Evolutionary conservation across 2,329 filamentous ascomycete species (phyloP).

Genomic region (Colletotrichum sojae): DNA sequence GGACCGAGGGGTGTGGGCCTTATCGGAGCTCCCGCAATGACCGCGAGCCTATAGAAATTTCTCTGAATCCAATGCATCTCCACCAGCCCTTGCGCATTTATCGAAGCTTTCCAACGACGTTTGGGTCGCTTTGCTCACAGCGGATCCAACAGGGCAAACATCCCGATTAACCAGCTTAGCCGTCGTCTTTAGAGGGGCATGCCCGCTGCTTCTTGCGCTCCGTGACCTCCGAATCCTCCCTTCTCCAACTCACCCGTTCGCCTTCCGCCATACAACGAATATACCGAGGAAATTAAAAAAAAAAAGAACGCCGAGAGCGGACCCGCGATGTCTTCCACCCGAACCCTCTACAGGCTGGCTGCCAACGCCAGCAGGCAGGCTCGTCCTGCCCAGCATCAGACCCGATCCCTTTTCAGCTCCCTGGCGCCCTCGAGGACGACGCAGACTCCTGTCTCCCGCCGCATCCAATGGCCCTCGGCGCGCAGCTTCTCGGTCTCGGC

Average conservation of each 20-base stretch:
- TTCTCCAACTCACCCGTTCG: not conserved
- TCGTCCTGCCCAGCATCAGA: conserved; percentile 44
- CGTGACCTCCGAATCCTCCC: not conserved
- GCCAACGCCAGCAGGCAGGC: conserved; percentile 48
- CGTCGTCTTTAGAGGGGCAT: not conserved
- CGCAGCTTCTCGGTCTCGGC: conserved; percentile 77
- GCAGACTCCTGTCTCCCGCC: conserved; percentile 2
- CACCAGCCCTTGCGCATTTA: conserved; percentile 37
- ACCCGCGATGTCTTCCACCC: conserved; percentile 26
- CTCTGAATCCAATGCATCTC: conserved; percentile 40
- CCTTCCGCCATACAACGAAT: not conserved
- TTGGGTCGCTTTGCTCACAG: conserved; percentile 19
- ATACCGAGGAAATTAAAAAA: conserved; percentile 2
- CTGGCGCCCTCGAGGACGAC: not conserved
- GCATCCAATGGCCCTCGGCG: conserved; percentile 38
- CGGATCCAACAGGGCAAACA: conserved; percentile 22
- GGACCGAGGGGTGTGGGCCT: conserved; percentile 37
- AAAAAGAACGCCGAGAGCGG: conserved; percentile 20
- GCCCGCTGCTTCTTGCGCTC: not conserved
- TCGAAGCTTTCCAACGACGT: conserved; percentile 32
- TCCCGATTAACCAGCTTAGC: not conserved
- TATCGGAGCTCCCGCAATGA: conserved; percentile 40
- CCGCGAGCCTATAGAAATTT: conserved; percentile 40
- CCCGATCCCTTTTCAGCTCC: conserved; percentile 15
- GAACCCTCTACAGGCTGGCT: conserved; percentile 50